Base-by-base conservation (phyloP, 202 grass and related monocot species). In the Miscanthus sacchariflorus region DNA sequence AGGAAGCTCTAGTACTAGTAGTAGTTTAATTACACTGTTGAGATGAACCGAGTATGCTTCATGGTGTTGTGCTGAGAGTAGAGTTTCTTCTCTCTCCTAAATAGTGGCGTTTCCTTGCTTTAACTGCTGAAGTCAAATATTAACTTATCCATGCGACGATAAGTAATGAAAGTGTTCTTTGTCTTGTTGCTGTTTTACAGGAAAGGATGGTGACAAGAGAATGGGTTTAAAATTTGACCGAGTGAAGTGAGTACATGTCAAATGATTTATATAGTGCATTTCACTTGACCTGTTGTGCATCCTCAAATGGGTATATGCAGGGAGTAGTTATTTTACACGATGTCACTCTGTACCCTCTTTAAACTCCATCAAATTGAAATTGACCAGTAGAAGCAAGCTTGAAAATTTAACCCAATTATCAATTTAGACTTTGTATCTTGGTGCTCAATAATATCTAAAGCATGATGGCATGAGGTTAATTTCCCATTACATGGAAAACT, bases 151-250 rank as follows among this genome's bases (percentile, higher is more conserved):
- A 5, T 36, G 4, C 18, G 14, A 18, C 6, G 8, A 52, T 24
- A 59, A 15, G 58, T 15, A 42, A 17, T 72, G 38, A 45, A 27
- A 78, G 2, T 38, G 7, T 63, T 5, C 33, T 66, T 1, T 33
- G 49, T 43, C 42, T 4, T 48, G 11, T 76, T 68, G 6, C 14
- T 19, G 5, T n/a, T 66, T 54, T 67, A 30, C 81, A 93, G 88
- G 91, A 76, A 56, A 92, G 54, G 93, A 92, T 74, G 90, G 88
- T 68, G 90, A 80, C 44, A 92, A 95, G 86, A 87, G 93, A 21
- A 95, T 95, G 88, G 93, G 90, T 12, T 65, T 95, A 48, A 95
- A 91, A 59, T 95, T 95, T 42, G 93, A 95, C 38, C 74, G 88
- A 25, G 86, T 95, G 48, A 95, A 95, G 93, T 90, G 84, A 88